Evolutionary conservation across 106 monocot genomes (phyloP), one percentile per base, ranked within the genome.

Genomic region (Acanthochlamys bracteata): DNA sequence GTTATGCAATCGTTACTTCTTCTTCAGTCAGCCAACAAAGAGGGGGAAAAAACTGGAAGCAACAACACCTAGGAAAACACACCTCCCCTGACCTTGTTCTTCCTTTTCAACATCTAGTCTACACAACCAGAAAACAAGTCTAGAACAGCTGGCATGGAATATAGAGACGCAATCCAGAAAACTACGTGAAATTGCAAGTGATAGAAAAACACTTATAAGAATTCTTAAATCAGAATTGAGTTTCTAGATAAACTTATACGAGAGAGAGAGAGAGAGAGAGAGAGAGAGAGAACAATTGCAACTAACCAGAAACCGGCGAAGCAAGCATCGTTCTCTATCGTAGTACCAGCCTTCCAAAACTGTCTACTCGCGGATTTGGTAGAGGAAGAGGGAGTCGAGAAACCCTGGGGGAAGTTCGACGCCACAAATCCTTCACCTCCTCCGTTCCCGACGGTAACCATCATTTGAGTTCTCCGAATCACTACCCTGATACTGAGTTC

Each of bases 331-430:
- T 20, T n/a, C 55, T 22, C 72, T 80, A 3, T 80, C 82, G 42
- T 71, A 86, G 17, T 88, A 56, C 93, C 93, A 2, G 93, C 93
- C 80, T 88, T 93, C 93, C 93, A 93, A 67, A 93, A 93, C 76
- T 88, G 88, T 75, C 59, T 74, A 46, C 63, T 74, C 4, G 25
- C n/a, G 54, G 42, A 57, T 7, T 20, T 24, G 39, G 6, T 42
- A 39, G 20, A 55, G 56, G 49, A 46, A 39, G 15, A 56, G 91
- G 79, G 8, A 92, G 43, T 82, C 93, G 16, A 93, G 88, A 57
- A 88, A 93, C 20, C 88, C 93, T 0, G 62, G 33, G 0, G 88
- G 88, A 24, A 82, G 64, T 0, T 61, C n/a, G 2, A 16, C 59
- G 10, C n/a, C 41, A 0, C 52, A 13, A 66, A 33, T 17, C 24